Base-by-base conservation (phyloP, 192 early-diverging fungal species). In the Mortierella alpina region DNA sequence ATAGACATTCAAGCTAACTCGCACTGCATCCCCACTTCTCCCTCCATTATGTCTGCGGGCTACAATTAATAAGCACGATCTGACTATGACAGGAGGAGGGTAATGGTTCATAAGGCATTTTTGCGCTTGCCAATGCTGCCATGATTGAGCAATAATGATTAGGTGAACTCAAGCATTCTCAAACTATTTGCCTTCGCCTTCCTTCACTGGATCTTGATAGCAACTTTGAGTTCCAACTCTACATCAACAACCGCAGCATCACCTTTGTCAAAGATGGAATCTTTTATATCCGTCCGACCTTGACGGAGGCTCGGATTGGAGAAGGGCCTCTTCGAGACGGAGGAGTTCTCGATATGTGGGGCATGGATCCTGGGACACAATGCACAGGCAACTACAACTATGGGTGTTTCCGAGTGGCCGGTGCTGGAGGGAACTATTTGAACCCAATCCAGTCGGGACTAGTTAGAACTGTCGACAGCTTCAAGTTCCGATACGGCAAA, bases 371-470 rank as follows among this genome's bases (percentile, higher is more conserved):
- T 0, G 77, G 70, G 5, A 68, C 65, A 5, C 70, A 63, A 22
- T 80, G 77, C 41, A 80, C 77, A 4, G 77, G 77, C 23, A 72
- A 72, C 39, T 60, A 70, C 66, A 74, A 83, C 23, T 87, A 84
- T 57, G 84, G 82, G 10, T 84, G 87, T 53, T 73, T 84, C 60
- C 75, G 74, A 47, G 72, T 78, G 63, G 83, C 70, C 17, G 84
- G 57, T 57, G 83, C 82, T 15, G 87, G 84, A 41, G 84, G 73
- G 6, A 84, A 87, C 56, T 87, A 84, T 45, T 71, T 91, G 63
- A 91, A 90, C 46, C 91, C 91, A 10, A 84, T 92, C 54, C 88
- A 90, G 63, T 88, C 86, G 1, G 90, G 89, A 10, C 48, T 75
- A 13, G 58, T 92, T 31, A 59, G 88, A 7, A 83, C 84, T 11